These are phyloP conservation scores for Nematodospora anomalae DNA, from an alignment of 1,139 yeast genomes.

Conservation along the genomic window DNA sequence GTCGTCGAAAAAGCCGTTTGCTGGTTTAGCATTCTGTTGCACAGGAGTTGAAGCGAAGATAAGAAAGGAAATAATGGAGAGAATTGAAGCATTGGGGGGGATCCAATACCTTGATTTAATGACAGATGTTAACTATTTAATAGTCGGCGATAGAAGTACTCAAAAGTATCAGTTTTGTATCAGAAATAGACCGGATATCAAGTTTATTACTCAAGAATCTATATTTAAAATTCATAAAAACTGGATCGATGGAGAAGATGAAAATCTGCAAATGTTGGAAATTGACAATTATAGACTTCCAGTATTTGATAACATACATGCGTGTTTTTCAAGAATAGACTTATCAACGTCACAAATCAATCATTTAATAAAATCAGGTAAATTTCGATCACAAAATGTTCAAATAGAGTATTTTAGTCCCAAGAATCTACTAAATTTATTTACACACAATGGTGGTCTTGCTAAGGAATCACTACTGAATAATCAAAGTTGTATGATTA, in stretches of 20 bases:
- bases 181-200: slow-evolving; percentile 57
- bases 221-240: slow-evolving; percentile 44
- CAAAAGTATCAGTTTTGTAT: slow-evolving; percentile 70
- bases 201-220: slow-evolving; percentile 50
- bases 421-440: slow-evolving; percentile 28
- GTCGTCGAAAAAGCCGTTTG: slow-evolving; percentile 26
- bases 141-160: slow-evolving; percentile 68
- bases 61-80: slow-evolving; percentile 35
- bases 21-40: slow-evolving; percentile 42
- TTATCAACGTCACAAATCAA: slow-evolving; percentile 12
- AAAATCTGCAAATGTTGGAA: slow-evolving; percentile 14
- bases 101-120: slow-evolving; percentile 57
- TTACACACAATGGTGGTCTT: slow-evolving; percentile 58
- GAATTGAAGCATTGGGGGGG: slow-evolving; percentile 65
- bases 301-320: slow-evolving; percentile 46
- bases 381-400: slow-evolving; percentile 5
- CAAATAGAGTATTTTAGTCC: slow-evolving; percentile 26
- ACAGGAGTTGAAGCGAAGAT: slow-evolving; percentile 35
- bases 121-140: slow-evolving; percentile 63
- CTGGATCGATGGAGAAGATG: slow-evolving; percentile 57
- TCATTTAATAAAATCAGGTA: slow-evolving; percentile 9
- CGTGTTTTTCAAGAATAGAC: slow-evolving; percentile 56
- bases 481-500: slow-evolving; percentile 51
- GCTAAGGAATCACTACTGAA: slow-evolving; percentile 58
- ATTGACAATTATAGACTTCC: slow-evolving; percentile 32